Conservation (phyloP, 73 alveolate genomes). For the Breviolum minutum region DNA sequence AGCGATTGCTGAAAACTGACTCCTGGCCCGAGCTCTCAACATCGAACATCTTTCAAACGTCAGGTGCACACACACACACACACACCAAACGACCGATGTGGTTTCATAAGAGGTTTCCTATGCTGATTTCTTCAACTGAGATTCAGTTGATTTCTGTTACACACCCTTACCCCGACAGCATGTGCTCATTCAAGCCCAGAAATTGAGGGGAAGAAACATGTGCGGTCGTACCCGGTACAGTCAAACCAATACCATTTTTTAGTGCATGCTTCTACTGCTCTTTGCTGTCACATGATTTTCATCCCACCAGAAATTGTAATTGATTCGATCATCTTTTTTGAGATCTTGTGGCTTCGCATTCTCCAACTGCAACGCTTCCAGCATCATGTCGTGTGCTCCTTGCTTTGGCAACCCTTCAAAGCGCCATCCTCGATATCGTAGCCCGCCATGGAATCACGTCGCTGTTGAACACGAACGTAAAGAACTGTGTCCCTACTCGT, state of each 20-base stretch:
- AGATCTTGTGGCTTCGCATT: not conserved
- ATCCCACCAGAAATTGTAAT: not conserved
- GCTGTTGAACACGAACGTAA: no score
- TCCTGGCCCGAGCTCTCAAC: not conserved
- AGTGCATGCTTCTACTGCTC: not conserved
- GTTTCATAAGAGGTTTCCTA: no score
- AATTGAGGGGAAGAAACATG: no score
- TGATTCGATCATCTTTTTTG: not conserved
- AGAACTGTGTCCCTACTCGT: no score
- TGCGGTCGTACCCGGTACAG: not conserved
- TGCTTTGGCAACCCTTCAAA: slow-evolving; percentile 56
- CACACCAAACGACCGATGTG: no score
- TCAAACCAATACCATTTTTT: not conserved
- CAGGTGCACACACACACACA: no score
- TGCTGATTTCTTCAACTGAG: no score
- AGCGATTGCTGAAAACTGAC: slow-evolving; percentile 27
- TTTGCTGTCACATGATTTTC: not conserved
- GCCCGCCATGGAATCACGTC: slow-evolving; percentile 34
- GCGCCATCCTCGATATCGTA: slow-evolving; percentile 80
- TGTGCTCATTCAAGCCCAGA: no score
- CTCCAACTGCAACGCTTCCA: not conserved
- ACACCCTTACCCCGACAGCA: no score
- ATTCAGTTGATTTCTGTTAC: no score
- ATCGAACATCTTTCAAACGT: no score
- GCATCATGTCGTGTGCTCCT: not conserved